Base-by-base conservation (phyloP, 2,329 filamentous ascomycete genomes). In the Beauveria sp. region DNA sequence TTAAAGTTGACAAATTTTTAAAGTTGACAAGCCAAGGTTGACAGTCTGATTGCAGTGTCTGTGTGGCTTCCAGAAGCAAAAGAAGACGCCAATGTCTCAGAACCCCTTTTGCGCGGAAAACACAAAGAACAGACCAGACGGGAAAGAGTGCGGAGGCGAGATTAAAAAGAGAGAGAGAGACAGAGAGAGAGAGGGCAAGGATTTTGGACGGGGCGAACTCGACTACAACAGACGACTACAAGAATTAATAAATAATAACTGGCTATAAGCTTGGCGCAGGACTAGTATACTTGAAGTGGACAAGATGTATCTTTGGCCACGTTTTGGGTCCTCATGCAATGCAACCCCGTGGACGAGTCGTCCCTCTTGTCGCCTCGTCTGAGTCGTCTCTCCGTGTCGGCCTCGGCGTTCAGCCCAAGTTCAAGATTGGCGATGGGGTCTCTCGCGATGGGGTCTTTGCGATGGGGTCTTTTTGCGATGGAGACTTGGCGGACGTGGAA, bases 91-190 rank as follows among this genome's bases (percentile, higher is more conserved):
- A 58, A 58, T 58, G 55, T 58, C 55, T 58, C 46, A 51, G 22
- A 50, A 6, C 20, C 20, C 30, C 30, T 28, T 20, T 20, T 9
- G 18, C 43, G 55, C 55, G 43, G 47, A 51, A 58, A 47, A 55
- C 30, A 55, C 6, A 43, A 28, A 43, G 47, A 43, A 54, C 14
- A n/a, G 51, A 28, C 51, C 22, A 43, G 37, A 24, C 14, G 22
- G 44, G n/a, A 43, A 46, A 18, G 34, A 58, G 46, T 28, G 55
- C 55, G 55, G 55, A 58, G 55, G 47, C 47, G 46, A 58, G 46
- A 22, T 30, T 48, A 44, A 51, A 43, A 30, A 14, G 5, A 37
- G 34, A 37, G 22, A 55, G 53, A 44, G 18, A 22, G 9, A 48
- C 5, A 34, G 40, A 43, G 41, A 30, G 34, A 50, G 28, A 26